A percentile compares a stretch with the other conserved stretches of the same genome.
Evolutionary conservation across 2,329 filamentous ascomycete species (phyloP).

Genomic region (Myriosclerotinia duriaeana): DNA sequence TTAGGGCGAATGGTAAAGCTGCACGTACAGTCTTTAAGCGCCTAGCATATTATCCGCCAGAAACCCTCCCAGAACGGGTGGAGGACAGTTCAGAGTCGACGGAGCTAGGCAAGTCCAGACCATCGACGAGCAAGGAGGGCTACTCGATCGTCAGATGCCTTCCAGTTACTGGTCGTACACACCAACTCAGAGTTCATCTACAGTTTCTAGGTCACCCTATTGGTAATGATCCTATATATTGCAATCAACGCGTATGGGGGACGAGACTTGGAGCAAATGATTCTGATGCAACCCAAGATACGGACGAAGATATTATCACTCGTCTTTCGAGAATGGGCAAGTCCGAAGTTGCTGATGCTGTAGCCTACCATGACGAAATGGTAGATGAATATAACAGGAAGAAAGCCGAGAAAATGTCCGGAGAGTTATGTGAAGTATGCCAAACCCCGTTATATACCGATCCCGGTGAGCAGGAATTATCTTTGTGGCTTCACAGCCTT

Average conservation of each 20-base stretch:
- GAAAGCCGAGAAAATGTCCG: constrained; percentile 91
- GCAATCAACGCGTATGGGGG: constrained; percentile 90
- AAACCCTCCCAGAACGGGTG: constrained; percentile 27
- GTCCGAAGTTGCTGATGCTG: constrained; percentile 83
- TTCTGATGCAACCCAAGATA: constrained; percentile 64
- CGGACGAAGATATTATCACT: constrained; percentile 87
- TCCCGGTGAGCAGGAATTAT: constrained; percentile 84
- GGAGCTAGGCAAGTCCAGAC: constrained; percentile 32
- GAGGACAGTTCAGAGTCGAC: constrained; percentile 18
- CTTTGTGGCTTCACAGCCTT: constrained; percentile 89
- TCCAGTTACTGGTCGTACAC: constrained; percentile 88
- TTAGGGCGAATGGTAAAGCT: constrained; percentile 88
- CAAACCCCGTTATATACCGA: constrained; percentile 90
- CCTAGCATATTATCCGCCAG: constrained; percentile 82
- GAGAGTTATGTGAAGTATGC: constrained; percentile 76
- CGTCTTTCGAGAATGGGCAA: constrained; percentile 90
- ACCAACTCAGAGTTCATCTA: constrained; percentile 91
- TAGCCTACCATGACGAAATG: constrained; percentile 93
- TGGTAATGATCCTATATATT: constrained; percentile 96
- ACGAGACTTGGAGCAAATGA: constrained; percentile 69
- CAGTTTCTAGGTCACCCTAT: constrained; percentile 95
- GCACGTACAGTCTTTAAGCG: constrained; percentile 89
- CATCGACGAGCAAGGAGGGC: constrained; percentile 61
- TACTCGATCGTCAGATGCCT: constrained; percentile 95
- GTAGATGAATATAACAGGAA: constrained; percentile 85